phyloP scores from a whole-genome alignment of 2,329 filamentous ascomycete genomes.

The Polytolypa hystricis region DNA sequence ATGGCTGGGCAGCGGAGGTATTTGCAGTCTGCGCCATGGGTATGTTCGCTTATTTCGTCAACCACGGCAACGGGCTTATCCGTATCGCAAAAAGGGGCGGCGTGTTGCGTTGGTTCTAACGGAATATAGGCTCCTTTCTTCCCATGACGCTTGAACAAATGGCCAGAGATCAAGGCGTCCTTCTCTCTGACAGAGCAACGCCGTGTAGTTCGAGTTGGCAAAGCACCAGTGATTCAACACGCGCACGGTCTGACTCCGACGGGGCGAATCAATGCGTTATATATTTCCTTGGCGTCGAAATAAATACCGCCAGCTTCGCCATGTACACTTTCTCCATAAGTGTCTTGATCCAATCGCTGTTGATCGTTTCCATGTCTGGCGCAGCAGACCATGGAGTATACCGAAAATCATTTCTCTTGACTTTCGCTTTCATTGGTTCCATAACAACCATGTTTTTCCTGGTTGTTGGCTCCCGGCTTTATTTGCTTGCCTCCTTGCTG shows the following conservation, averaged over 20 bases:
- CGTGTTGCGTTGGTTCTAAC: no score
- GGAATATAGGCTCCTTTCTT: slow-evolving; percentile 67
- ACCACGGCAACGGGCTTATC: background rate
- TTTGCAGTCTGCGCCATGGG: slow-evolving; percentile 86
- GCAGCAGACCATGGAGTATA: slow-evolving; percentile 90
- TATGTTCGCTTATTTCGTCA: slow-evolving; percentile 13
- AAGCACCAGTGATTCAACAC: slow-evolving; percentile 22
- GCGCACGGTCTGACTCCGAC: slow-evolving; percentile 6
- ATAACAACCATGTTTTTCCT: slow-evolving; percentile 81
- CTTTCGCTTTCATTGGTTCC: slow-evolving; percentile 75
- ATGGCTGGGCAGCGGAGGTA: slow-evolving; percentile 91
- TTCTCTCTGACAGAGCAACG: slow-evolving; percentile 63
- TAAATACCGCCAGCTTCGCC: slow-evolving; percentile 51
- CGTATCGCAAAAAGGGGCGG: no score
- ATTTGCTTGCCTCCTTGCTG: slow-evolving; percentile 68
- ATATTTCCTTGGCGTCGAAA: slow-evolving; percentile 65
- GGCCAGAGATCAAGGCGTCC: slow-evolving; percentile 80
- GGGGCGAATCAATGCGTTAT: slow-evolving; percentile 64
- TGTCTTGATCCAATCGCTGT: slow-evolving; percentile 74
- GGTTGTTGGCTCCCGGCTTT: slow-evolving; percentile 61
- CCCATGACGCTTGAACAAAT: slow-evolving; percentile 91
- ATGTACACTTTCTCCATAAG: slow-evolving; percentile 83
- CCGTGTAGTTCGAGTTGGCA: slow-evolving; percentile 61
- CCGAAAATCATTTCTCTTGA: slow-evolving; percentile 74
- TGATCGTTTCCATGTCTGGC: slow-evolving; percentile 93